Base-by-base conservation (phyloP, 495 filamentous ascomycete genomes). In the Penicillium dipodomyicola region DNA sequence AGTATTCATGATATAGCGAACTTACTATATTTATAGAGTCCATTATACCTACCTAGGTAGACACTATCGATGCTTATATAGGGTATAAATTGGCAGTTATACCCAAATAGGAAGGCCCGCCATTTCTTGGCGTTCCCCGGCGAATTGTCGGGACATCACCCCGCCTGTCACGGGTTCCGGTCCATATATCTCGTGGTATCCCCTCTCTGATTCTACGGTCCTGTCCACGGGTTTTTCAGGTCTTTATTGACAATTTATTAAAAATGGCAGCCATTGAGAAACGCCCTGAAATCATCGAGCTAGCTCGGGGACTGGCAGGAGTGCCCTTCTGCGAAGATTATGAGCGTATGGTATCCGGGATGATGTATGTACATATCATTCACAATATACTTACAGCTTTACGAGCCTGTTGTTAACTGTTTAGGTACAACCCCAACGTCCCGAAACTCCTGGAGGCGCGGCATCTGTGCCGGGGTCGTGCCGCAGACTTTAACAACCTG, bases 281-380 rank as follows among this genome's bases (percentile, higher is more conserved):
- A 66, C 61, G 76, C 27, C 61, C 68, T 4, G 74, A 76, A n/a
- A 65, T 75, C 17, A 73, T 84, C 46, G 72, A 69, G 37, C 58
- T 74, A 27, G 75, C 80, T 17, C 75, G 65, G 29, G 60, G 49
- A 15, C 65, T 83, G 8, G 51, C 64, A 37, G 58, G 76, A 30
- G 62, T 77, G 0, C 75, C 75, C 3, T 70, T 74, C 71, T 73
- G 78, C 48, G 75, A 80, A 11, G 75, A 82, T 41, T 81, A 80
- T 49, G 79, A 81, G 60, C 72, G 75, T 17, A 83, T 83, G 80
- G 77, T 82, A 37, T 81, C 78, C 0, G 78, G 79, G 2, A 80
- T 81, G 78, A 62, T 79, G 77, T 80, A 62, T 39, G 67, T 63
- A 61, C 37, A 66, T 63, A 3, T 23, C 40, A 39, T 22, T 39